Percentiles rank a stretch among this genome's conserved stretches.
phyloP scores from a whole-genome alignment of 106 monocot species.

The Alisma plantagoaquatica region DNA sequence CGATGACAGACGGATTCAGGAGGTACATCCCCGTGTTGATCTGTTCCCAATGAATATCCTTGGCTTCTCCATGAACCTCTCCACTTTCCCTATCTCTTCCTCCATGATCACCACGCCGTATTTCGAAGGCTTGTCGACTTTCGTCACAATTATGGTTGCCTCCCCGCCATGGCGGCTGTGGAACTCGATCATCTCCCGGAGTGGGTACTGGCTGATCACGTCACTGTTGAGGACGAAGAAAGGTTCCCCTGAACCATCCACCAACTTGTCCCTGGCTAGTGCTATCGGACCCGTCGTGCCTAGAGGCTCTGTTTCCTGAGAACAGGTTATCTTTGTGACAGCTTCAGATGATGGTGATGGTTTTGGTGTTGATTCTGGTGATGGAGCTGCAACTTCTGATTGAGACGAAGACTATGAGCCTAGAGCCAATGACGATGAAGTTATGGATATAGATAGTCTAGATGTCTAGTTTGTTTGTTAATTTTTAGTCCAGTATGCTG shows the following conservation, averaged over 20 bases:
- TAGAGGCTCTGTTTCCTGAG: conserved; percentile 31
- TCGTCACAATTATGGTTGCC: conserved; percentile 61
- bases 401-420: no score
- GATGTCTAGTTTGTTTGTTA: no score
- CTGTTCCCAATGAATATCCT: conserved; percentile 53
- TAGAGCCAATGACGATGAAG: no score
- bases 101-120: conserved; percentile 61
- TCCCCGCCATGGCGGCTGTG: conserved; percentile 57
- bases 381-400: no score
- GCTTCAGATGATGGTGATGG: no score
- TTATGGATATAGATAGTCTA: no score
- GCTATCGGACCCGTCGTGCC: conserved; percentile 38
- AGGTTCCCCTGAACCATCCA: conserved; percentile 33
- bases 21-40: conserved; percentile 66
- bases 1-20: conserved; percentile 44
- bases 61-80: conserved; percentile 53
- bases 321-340: conserved; percentile 31
- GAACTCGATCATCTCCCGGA: conserved; percentile 39
- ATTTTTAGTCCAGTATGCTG: no score
- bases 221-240: conserved; percentile 69
- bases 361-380: no score
- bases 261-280: conserved; percentile 29
- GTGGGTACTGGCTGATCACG: conserved; percentile 62
- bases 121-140: conserved; percentile 61
- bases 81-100: conserved; percentile 37